Base-by-base conservation (phyloP, 352 stramenopile genomes). In the Plasmopara viticola region DNA sequence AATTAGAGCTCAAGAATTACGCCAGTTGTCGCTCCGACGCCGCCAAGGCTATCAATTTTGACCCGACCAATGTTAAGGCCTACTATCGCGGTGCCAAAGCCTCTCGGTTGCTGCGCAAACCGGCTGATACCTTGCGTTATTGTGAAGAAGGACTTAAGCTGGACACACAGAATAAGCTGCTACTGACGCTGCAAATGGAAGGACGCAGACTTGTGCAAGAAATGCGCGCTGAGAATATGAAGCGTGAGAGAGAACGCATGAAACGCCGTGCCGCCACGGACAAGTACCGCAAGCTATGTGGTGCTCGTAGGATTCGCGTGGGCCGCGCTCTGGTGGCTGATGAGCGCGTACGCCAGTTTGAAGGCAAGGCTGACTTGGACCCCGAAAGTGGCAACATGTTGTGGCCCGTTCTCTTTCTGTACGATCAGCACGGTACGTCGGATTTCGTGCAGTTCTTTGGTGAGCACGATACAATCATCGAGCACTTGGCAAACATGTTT, bases 401-500 rank as follows among this genome's bases (percentile, higher is more conserved):
- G 52, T 94, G 84, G 84, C 84, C 84, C 6, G 72, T 86, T 47
- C 66, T 94, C 29, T 92, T 93, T 41, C 64, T 94, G 4, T 94
- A 94, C 55, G 76, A 92, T 45, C 76, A 94, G 60, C 72, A 92
- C 59, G 78, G 81, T 52, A 87, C 80, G 55, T 87, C 78, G 12
- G 84, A 94, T 60, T 92, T 93, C 62, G 78, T 92, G 40, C 66
- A 93, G 62, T 63, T 65, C 17, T 85, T 94, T 52, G 78, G 78
- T 18, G 84, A 94, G 58, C 66, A 89, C 33, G 84, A 94, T 58
- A 53, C 69, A 33, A 66, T 93, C 38, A 86, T 93, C 41, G 82
- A 93, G 56, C 84, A 94, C 63, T 55, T 94, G 49, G 84, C 82
- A 54, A 93, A 93, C 62, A 93, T 93, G 82, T 94, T 94, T 63